Evolutionary conservation across 2,329 filamentous ascomycete genomes (phyloP), one percentile per base, ranked within the genome.

Genomic region (Lasiodiplodia citricola): DNA sequence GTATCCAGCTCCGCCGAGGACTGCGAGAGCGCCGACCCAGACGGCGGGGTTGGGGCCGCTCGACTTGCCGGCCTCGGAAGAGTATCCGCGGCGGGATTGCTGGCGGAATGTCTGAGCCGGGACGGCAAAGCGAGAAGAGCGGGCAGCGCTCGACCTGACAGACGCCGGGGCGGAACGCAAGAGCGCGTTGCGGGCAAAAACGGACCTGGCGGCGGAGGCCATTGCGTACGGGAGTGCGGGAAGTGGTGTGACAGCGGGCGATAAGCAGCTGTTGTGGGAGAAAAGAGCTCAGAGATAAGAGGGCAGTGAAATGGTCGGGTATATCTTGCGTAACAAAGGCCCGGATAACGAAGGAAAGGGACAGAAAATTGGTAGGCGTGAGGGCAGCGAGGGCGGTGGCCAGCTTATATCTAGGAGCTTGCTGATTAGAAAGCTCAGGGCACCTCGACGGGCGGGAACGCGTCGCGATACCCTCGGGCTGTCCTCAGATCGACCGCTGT

Each of bases 31-130:
- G 67, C 86, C 82, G 72, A 88, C 79, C 83, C 87, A 90, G 74
- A 90, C 78, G 73, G 88, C 83, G 69, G 84, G 83, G 71, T 83
- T 81, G 80, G 78, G 83, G 55, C 68, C 51, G 68, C 82, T 77
- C 69, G 71, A 73, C 56, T 71, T 69, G 35, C 51, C 35, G 62
- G 70, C 70, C 64, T 74, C 74, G 44, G 57, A 65, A 55, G 94
- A 91, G 83, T 96, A 97, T 81, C 90, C 90, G 73, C 93, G 92
- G 74, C 90, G 91, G 76, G 88, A 88, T 76, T 91, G 86, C 78
- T 90, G 88, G 80, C 91, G 91, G 85, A 94, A 60, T 14, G 65
- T 55, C 58, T 60, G 55, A 16, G 52, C 13, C 23, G 55, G 54
- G 28, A 67, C 65, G 55, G 84, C 82, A 79, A 92, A 86, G 72